Base-by-base conservation (phyloP, 1,284 basidiomycete species). In the Meripilus lineatus region DNA sequence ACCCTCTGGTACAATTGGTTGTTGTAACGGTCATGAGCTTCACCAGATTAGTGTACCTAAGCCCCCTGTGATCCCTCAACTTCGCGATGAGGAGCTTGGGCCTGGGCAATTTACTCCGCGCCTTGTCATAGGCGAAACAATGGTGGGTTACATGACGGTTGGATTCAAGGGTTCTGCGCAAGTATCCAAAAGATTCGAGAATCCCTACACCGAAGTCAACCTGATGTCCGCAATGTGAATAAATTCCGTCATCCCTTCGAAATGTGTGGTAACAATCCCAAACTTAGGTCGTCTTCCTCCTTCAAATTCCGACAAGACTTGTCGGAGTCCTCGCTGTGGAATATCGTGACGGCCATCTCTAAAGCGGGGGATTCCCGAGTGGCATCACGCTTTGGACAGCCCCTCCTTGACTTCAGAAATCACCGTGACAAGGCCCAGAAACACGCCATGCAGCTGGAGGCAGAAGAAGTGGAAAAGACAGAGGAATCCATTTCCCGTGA, bases 241-340 rank as follows among this genome's bases (percentile, higher is more conserved):
- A 10, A 30, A 10, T 10, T 30, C n/a, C n/a, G 10, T 8, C 28
- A 10, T 24, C 21, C 18, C 10, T 40, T 1, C 14, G 21, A 2
- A 38, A 21, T 21, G 21, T 20, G 25, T 37, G 28, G 32, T 33
- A 18, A 26, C 47, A 2, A 33, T 38, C 11, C n/a, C n/a, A 41
- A 15, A 28, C n/a, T 4, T 28, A 70, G 68, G 7, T 17, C 34
- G 22, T 49, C 25, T 0, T 58, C 59, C 10, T 42, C 49, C 5
- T 52, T 74, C 20, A 35, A 39, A 3, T 26, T 73, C 4, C 51
- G 24, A 4, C 50, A 60, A 23, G 39, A 39, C 6, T 30, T 72
- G 14, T 50, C 57, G 6, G 57, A 62, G 2, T 52, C 57, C 1
- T 53, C 62, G 0, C 39, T 72, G 28, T 10, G n/a, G 28, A 30